These are phyloP conservation scores for Piper longum DNA, from an alignment of 164 flowering plant genomes.

Conservation along the genomic window DNA sequence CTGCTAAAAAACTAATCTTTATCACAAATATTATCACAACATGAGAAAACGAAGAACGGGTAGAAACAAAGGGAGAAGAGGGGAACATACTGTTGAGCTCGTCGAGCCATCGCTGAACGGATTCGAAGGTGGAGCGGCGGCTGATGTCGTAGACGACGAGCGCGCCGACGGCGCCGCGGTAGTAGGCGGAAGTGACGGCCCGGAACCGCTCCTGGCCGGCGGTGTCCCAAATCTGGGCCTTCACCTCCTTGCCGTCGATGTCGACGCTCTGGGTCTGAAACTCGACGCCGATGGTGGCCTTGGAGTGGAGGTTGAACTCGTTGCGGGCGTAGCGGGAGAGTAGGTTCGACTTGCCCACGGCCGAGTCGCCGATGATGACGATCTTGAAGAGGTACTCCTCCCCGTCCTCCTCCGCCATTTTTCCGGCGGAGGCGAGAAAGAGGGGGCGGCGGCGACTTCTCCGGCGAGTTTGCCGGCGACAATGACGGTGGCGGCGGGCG, in stretches of 20 bases:
- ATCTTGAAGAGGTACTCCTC: constrained; percentile 38
- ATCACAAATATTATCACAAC: neutral
- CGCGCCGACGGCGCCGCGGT: constrained; percentile 41
- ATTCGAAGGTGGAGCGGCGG: constrained; percentile 33
- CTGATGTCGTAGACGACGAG: constrained; percentile 39
- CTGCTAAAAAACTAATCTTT: neutral
- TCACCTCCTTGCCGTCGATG: constrained; percentile 36
- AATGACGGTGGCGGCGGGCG: neutral
- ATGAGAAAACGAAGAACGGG: neutral
- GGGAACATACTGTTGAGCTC: constrained; percentile 30
- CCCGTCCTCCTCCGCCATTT: constrained; percentile 25
- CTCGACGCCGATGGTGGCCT: constrained; percentile 37
- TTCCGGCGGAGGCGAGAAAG: neutral
- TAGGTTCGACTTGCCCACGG: constrained; percentile 33
- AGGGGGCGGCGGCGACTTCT: neutral
- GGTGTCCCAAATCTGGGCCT: constrained; percentile 46
- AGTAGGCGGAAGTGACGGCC: constrained; percentile 41
- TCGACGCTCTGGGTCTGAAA: constrained; percentile 42
- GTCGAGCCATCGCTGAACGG: constrained; percentile 31
- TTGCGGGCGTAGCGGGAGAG: constrained; percentile 29
- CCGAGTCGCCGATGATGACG: constrained; percentile 37
- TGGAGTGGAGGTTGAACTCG: constrained; percentile 30
- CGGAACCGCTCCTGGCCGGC: constrained; percentile 41
- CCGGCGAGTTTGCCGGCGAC: neutral
- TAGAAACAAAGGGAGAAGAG: neutral